Evolutionary conservation across 2,329 filamentous ascomycete genomes (phyloP).

Genomic region (Monosporascus sp.): DNA sequence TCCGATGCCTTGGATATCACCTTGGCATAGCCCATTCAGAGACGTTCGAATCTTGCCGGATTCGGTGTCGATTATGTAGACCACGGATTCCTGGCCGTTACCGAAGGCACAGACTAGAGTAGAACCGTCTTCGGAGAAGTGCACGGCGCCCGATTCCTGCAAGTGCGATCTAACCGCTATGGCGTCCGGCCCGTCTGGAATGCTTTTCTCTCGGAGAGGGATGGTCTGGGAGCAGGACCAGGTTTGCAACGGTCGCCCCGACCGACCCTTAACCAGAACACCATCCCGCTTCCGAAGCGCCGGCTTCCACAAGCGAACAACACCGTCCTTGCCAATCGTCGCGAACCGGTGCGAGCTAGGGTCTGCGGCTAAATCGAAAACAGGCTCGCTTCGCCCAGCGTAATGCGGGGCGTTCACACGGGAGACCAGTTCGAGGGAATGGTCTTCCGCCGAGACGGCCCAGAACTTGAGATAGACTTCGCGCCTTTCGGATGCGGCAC

Average conservation of each 20-base stretch:
- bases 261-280: constrained; percentile 53
- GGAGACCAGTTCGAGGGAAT: constrained; percentile 68
- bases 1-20: constrained; percentile 60
- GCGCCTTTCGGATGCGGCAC: constrained; percentile 41
- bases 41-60: constrained; percentile 62
- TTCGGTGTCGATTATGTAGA: constrained; percentile 72
- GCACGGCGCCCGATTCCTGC: constrained; percentile 56
- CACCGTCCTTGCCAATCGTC: constrained; percentile 76
- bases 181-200: constrained; percentile 28
- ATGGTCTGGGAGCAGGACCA: constrained; percentile 68
- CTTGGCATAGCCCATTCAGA: constrained; percentile 62
- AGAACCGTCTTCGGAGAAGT: constrained; percentile 81
- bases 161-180: constrained; percentile 19
- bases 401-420: constrained; percentile 80
- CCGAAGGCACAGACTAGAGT: constrained; percentile 66
- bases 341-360: constrained; percentile 69
- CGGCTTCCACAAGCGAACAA: constrained; percentile 77
- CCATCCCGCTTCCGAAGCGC: constrained; percentile 65
- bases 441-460: constrained; percentile 55
- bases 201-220: constrained; percentile 39
- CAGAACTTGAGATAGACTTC: constrained; percentile 92
- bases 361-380: constrained; percentile 70
- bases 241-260: constrained; percentile 56
- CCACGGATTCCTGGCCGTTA: constrained; percentile 49
- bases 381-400: constrained; percentile 46